phyloP scores from a whole-genome alignment of 345 rosid genomes.

The Populus ilicifolia region DNA sequence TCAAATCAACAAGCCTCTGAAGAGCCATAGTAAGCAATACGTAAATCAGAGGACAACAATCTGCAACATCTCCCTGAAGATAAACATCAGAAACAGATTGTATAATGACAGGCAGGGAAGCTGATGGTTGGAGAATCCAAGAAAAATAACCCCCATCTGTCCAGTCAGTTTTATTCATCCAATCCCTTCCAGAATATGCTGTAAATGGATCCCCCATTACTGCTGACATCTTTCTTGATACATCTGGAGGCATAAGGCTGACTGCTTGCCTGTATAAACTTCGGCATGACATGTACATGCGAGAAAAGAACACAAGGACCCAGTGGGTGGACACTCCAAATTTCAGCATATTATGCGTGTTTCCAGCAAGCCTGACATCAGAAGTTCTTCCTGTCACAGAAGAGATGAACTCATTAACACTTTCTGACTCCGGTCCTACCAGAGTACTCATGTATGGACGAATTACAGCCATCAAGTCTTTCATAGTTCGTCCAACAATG shows the following conservation, averaged over 20 bases:
- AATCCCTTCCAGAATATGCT: constrained; percentile 56
- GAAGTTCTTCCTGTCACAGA: constrained; percentile 44
- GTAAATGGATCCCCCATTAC: constrained; percentile 45
- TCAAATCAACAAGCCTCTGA: constrained; percentile 88
- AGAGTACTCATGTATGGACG: constrained; percentile 53
- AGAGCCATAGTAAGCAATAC: constrained; percentile 54
- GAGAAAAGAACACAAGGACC: constrained; percentile 63
- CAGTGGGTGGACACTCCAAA: constrained; percentile 43
- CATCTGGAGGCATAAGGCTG: constrained; percentile 59
- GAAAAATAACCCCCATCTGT: constrained; percentile 67
- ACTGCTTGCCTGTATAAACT: constrained; percentile 68
- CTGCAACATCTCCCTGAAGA: constrained; percentile 38
- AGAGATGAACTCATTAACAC: constrained; percentile 45
- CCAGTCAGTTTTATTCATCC: constrained; percentile 63
- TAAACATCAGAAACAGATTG: constrained; percentile 44
- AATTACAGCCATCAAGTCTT: constrained; percentile 48
- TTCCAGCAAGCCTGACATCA: constrained; percentile 23
- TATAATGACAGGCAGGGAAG: constrained; percentile 58
- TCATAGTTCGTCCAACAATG: constrained; percentile 53
- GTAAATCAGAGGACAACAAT: constrained; percentile 53
- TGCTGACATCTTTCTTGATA: constrained; percentile 50
- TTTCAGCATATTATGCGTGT: constrained; percentile 17
- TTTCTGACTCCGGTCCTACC: constrained; percentile 42
- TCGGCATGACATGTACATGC: constrained; percentile 61
- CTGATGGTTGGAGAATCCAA: constrained; percentile 58